Evolutionary conservation across 2,329 filamentous ascomycete species (phyloP), one percentile per base, ranked within the genome.

Genomic region (Scedosporium aurantiacum): DNA sequence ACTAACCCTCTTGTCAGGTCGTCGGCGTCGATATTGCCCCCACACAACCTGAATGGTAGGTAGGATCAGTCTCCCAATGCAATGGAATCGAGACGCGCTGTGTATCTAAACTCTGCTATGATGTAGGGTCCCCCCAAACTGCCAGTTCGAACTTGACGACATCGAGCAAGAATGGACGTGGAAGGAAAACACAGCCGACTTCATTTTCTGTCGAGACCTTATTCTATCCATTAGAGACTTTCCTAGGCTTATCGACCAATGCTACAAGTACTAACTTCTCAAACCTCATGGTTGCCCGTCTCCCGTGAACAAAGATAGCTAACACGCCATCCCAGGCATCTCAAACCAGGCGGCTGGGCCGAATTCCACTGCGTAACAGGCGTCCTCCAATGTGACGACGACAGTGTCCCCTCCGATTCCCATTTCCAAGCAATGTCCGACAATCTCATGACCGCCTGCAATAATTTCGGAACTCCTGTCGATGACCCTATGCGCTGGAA

Each of bases 101-200:
- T 4, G 32, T 37, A 37, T 14, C 10, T 37, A 37, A 37, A 8
- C 32, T 12, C 2, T 37, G 32, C 4, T 37, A 37, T 4, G 32
- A 37, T 18, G 32, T 18, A 37, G 63, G 64, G 78, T 84, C 1
- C 82, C 83, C 2, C 75, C 78, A 50, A 87, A 87, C 66, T 81
- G 85, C 61, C 78, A 80, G 65, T 87, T 87, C 64, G 76, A 85
- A 63, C 78, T 87, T 54, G 84, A 87, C 69, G 83, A 87, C 67
- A 78, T 81, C 45, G 80, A 83, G 66, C 76, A 70, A 32, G 69
- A 73, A 10, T 77, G 74, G 74, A 80, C 71, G 70, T 82, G 72
- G 57, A 73, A 76, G 1, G 68, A 73, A 1, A 67, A 78, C 61
- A 69, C 76, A 58, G 83, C 84, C 67, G 83, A 86, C 70, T 82